Evolutionary conservation across 495 filamentous ascomycete genomes (phyloP).

Genomic region (Penicillium goetzii): DNA sequence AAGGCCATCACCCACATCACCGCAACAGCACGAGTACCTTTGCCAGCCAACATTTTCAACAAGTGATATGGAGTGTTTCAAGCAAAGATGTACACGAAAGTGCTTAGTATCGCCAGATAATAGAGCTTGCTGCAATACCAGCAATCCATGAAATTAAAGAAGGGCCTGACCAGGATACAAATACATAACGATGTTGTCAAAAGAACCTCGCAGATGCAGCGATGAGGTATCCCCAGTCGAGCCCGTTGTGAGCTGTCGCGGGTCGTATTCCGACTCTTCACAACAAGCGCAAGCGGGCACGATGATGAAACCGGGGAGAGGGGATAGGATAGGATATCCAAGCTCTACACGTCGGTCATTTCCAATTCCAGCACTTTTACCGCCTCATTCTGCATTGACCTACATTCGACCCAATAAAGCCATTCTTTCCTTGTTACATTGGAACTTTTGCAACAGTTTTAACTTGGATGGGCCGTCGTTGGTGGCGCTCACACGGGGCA

Average conservation of each 20-base stretch:
- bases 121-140: not conserved
- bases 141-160: not conserved
- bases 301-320: constrained; percentile 4
- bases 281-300: constrained; percentile 1
- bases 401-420: not conserved
- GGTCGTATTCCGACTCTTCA: constrained; percentile 1
- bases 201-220: not conserved
- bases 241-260: constrained; percentile 6
- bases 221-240: not conserved
- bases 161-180: constrained; percentile 1
- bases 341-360: not conserved
- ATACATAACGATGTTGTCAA: not conserved
- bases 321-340: not conserved
- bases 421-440: not conserved
- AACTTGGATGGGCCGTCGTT: not conserved
- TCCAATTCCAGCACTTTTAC: not conserved
- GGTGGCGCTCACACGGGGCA: not conserved
- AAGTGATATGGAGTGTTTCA: not conserved
- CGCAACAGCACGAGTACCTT: constrained; percentile 24
- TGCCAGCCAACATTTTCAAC: constrained; percentile 25
- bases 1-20: constrained; percentile 30
- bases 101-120: not conserved
- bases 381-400: constrained; percentile 3
- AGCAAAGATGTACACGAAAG: not conserved
- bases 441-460: not conserved